Conservation (phyloP, 1,139 yeast species). For the Taphrina deformans region DNA sequence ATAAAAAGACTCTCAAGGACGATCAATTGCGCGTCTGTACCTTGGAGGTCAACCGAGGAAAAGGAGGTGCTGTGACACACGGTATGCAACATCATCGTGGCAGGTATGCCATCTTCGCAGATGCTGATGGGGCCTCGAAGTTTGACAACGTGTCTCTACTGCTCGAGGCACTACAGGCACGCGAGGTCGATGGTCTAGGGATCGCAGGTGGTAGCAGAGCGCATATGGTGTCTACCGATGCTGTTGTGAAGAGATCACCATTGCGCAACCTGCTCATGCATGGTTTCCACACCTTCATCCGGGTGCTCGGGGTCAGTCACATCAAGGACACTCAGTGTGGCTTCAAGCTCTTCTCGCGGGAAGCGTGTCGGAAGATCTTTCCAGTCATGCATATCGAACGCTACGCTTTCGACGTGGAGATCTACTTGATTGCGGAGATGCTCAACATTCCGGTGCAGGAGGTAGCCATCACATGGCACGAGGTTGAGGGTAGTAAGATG, state of each 20-base stretch:
- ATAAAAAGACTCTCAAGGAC: constrained; percentile 53
- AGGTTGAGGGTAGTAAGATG: constrained; percentile 90
- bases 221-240: constrained; percentile 94
- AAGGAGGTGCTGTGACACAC: constrained; percentile 97
- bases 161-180: constrained; percentile 49
- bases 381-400: constrained; percentile 96
- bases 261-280: constrained; percentile 90
- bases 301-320: constrained; percentile 79
- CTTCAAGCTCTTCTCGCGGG: constrained; percentile 79
- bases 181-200: constrained; percentile 50
- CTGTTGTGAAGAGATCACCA: constrained; percentile 88
- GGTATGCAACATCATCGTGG: constrained; percentile 82
- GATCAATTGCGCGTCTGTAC: constrained; percentile 68
- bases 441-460: constrained; percentile 69
- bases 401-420: constrained; percentile 97
- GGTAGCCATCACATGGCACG: constrained; percentile 93
- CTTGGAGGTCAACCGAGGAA: constrained; percentile 77
- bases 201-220: constrained; percentile 93
- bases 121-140: constrained; percentile 94
- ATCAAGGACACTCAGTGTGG: constrained; percentile 97
- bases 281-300: constrained; percentile 83
- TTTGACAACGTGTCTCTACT: constrained; percentile 69
- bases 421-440: constrained; percentile 73
- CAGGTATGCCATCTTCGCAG: constrained; percentile 76
- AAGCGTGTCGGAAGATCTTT: constrained; percentile 64